These are phyloP conservation scores for Naegleria fowleri DNA, from an alignment of 208 protist genomes.

Conservation along the genomic window DNA sequence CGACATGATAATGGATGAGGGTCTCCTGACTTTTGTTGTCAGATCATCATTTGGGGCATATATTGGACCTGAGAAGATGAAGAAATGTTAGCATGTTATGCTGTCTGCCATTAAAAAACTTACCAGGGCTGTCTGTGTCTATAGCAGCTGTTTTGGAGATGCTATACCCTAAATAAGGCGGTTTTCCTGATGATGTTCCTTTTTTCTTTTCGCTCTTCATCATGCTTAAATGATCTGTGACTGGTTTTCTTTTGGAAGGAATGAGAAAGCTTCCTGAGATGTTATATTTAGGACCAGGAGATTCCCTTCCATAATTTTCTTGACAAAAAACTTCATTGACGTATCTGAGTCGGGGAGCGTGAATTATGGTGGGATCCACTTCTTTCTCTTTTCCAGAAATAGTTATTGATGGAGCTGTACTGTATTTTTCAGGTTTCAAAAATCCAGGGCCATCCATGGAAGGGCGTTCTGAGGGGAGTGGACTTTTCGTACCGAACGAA, in stretches of 20 bases:
- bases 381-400: background rate
- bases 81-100: no score
- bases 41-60: background rate
- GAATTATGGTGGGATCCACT: background rate
- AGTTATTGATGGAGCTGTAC: background rate
- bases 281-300: background rate
- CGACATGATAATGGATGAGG: background rate
- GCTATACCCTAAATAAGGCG: background rate
- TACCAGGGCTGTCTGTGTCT: background rate
- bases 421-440: background rate
- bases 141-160: background rate
- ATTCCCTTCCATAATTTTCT: background rate
- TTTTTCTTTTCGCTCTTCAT: background rate
- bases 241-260: background rate
- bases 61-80: no score
- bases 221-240: background rate
- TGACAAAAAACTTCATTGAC: background rate
- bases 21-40: background rate
- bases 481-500: background rate
- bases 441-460: background rate
- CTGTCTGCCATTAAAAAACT: no score
- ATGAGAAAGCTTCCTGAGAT: background rate
- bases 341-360: background rate
- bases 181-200: background rate
- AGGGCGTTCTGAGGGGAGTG: background rate